A percentile compares a stretch with the other conserved stretches of the same genome.
These are phyloP conservation scores for Platanus orientalis DNA, from an alignment of 164 flowering plant species.

Conservation along the genomic window DNA sequence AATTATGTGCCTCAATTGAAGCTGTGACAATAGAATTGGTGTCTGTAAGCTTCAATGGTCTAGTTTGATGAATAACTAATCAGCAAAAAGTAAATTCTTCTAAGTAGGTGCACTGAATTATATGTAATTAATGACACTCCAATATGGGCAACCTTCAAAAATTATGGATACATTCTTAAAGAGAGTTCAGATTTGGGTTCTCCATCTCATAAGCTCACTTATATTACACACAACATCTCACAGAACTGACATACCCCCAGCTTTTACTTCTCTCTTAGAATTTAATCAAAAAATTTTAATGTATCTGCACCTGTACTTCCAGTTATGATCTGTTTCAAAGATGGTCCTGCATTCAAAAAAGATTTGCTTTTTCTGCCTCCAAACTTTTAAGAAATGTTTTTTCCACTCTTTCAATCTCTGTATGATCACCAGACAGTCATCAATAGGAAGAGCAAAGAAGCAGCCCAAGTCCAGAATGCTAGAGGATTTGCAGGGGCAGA, in stretches of 20 bases:
- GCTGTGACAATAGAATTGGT: too few relatives aligned
- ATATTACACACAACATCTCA: conserved; percentile 5
- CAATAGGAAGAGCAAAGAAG: conserved; percentile 22
- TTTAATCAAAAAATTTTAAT: background rate
- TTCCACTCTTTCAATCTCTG: background rate
- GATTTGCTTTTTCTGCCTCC: conserved; percentile 4
- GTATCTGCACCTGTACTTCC: background rate
- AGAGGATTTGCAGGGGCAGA: conserved; percentile 28
- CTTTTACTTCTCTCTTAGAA: background rate
- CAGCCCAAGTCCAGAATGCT: conserved; percentile 14
- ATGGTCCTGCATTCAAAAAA: conserved; percentile 4
- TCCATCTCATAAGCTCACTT: background rate
- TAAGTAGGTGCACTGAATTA: too few relatives aligned
- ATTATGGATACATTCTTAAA: background rate
- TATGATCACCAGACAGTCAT: conserved; percentile 23
- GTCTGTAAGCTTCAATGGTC: too few relatives aligned
- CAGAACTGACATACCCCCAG: background rate
- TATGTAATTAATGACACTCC: too few relatives aligned
- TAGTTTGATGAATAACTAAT: too few relatives aligned
- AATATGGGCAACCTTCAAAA: background rate
- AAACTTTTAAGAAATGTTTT: background rate
- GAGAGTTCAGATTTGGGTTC: background rate
- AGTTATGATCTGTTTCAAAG: conserved; percentile 2
- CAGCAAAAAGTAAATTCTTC: too few relatives aligned
- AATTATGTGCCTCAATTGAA: too few relatives aligned